Conservation (phyloP, 352 stramenopile species). For the Aphanomyces astaci region DNA sequence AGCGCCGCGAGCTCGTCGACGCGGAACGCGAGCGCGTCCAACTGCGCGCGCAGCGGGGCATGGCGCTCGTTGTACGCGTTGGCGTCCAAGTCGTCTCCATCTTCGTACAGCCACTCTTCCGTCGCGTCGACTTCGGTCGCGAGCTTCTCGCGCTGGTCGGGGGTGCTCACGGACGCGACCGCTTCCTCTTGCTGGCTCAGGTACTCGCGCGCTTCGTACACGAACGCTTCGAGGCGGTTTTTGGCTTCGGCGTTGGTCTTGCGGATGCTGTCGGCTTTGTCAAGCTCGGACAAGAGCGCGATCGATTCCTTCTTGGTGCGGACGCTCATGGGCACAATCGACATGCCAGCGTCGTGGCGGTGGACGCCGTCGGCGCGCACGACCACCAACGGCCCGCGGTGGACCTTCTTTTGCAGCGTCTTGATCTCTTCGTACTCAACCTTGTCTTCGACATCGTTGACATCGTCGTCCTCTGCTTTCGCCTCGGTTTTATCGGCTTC, state of each 20-base stretch:
- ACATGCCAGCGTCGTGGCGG: slow-evolving; percentile 30
- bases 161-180: slow-evolving; percentile 62
- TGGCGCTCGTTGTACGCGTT: slow-evolving; percentile 83
- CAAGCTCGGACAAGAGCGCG: slow-evolving; percentile 55
- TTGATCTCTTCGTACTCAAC: slow-evolving; percentile 58
- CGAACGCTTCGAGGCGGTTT: slow-evolving; percentile 89
- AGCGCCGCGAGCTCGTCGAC: slow-evolving; percentile 77
- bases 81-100: slow-evolving; percentile 82
- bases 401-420: slow-evolving; percentile 85
- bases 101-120: slow-evolving; percentile 91
- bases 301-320: slow-evolving; percentile 56
- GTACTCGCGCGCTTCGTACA: slow-evolving; percentile 89
- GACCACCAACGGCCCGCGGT: slow-evolving; percentile 69
- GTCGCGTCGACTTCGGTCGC: slow-evolving; percentile 60
- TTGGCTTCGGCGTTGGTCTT: slow-evolving; percentile 73
- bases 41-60: slow-evolving; percentile 60
- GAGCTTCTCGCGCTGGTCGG: slow-evolving; percentile 83
- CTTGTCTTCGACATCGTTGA: slow-evolving; percentile 36
- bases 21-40: slow-evolving; percentile 86
- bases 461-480: slow-evolving; percentile 32
- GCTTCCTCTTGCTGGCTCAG: slow-evolving; percentile 66
- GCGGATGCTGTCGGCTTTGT: slow-evolving; percentile 59
- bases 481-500: neutral
- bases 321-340: slow-evolving; percentile 57
- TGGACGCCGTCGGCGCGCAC: slow-evolving; percentile 25